Percentiles rank a stretch among this genome's conserved stretches.
These are phyloP conservation scores for Antitrichia curtipendula DNA, from an alignment of 225 moss, liverwort and hornwort species.

Conservation along the genomic window DNA sequence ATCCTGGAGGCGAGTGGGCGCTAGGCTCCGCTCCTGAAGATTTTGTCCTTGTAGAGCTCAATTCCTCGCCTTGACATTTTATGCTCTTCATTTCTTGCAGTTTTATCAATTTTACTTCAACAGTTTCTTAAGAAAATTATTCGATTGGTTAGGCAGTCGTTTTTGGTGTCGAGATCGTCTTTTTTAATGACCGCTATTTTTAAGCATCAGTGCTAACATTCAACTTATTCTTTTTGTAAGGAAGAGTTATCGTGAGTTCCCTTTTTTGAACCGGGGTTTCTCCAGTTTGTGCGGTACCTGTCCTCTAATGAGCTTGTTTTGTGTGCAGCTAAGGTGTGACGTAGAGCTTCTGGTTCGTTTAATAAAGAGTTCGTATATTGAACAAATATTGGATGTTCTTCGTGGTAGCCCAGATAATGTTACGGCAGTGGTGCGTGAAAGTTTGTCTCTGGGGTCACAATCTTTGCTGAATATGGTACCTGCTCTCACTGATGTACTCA, in stretches of 20 bases:
- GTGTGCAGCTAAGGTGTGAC: conserved; percentile 65
- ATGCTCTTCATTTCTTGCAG: neutral
- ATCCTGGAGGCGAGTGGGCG: conserved; percentile 67
- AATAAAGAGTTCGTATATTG: conserved; percentile 51
- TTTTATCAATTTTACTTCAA: neutral
- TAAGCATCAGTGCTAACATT: neutral
- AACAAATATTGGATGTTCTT: conserved; percentile 41
- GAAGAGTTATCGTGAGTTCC: neutral
- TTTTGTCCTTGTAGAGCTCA: conserved; percentile 55
- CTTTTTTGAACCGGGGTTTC: neutral
- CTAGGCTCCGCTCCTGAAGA: conserved; percentile 65
- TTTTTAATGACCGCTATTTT: neutral
- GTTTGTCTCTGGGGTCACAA: conserved; percentile 59
- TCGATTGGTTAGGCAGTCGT: neutral
- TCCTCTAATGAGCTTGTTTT: conserved; percentile 5
- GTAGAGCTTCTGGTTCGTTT: conserved; percentile 47
- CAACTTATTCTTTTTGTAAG: neutral
- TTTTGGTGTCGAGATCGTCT: neutral
- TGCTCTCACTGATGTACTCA: conserved; percentile 63
- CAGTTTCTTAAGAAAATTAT: neutral
- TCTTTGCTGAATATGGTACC: conserved; percentile 48
- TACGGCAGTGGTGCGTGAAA: conserved; percentile 35
- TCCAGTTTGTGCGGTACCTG: neutral
- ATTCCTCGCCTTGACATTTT: neutral
- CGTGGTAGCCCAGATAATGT: conserved; percentile 37